These are phyloP conservation scores for Cladorrhinum samala DNA, from an alignment of 495 filamentous ascomycete species.

Conservation along the genomic window DNA sequence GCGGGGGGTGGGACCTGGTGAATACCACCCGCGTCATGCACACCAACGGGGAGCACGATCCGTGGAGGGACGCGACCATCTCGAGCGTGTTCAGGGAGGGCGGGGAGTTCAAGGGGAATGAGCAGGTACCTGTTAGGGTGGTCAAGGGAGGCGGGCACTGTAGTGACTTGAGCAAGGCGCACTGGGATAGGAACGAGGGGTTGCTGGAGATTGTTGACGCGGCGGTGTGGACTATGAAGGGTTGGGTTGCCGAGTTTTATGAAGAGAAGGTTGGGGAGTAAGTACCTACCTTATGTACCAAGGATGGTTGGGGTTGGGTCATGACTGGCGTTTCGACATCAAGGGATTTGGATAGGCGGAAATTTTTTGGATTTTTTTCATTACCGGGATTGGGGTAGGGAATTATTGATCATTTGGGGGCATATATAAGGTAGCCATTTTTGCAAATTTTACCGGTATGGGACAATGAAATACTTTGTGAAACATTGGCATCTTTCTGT, in stretches of 20 bases:
- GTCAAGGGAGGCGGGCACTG: slow-evolving; percentile 37
- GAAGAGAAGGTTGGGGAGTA: slow-evolving; percentile 30
- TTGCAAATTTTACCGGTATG: too few species aligned
- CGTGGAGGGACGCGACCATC: slow-evolving; percentile 38
- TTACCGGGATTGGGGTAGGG: too few species aligned
- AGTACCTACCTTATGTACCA: too few species aligned
- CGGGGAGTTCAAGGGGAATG: slow-evolving; percentile 30
- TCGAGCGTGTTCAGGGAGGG: slow-evolving; percentile 34
- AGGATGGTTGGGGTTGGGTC: too few species aligned
- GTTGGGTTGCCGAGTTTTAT: slow-evolving; percentile 39
- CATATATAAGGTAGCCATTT: too few species aligned
- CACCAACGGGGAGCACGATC: slow-evolving; percentile 51
- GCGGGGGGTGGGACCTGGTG: slow-evolving; percentile 50
- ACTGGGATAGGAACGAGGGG: slow-evolving; percentile 38
- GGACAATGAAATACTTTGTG: too few species aligned
- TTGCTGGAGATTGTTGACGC: slow-evolving; percentile 27
- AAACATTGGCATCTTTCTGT: too few species aligned
- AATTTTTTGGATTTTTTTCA: too few species aligned
- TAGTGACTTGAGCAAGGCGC: slow-evolving; percentile 40
- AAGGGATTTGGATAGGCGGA: too few species aligned
- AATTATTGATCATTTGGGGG: too few species aligned
- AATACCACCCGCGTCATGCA: slow-evolving; percentile 54
- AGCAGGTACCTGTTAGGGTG: slow-evolving; percentile 28
- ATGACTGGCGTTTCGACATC: too few species aligned
- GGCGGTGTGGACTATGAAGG: slow-evolving; percentile 29